Conservation (phyloP, 2,329 filamentous ascomycete genomes). For the Sphaerostilbella broomeana region DNA sequence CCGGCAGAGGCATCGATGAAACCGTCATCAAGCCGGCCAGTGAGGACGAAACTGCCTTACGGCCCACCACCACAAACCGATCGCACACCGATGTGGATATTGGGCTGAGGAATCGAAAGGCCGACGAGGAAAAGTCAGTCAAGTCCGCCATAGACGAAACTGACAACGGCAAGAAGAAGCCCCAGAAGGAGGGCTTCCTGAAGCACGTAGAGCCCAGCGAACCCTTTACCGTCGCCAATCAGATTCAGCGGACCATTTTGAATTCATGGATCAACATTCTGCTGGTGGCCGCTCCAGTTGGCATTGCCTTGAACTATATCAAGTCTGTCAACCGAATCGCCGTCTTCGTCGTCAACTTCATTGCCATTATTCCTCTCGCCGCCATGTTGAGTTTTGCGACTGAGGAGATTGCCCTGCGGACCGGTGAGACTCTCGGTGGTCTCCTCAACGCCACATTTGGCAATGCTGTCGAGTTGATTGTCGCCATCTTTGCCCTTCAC, state of each 20-base stretch:
- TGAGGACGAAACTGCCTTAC: conserved; percentile 17
- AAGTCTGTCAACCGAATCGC: conserved; percentile 47
- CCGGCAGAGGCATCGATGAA: conserved; percentile 17
- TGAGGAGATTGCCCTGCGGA: conserved; percentile 77
- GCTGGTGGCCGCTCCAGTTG: conserved; percentile 69
- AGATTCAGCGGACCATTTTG: conserved; percentile 68
- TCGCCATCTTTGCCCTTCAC: conserved; percentile 74
- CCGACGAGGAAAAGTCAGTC: conserved; percentile 20
- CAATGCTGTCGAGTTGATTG: conserved; percentile 86
- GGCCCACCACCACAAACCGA: conserved; percentile 16
- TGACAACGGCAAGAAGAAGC: conserved; percentile 32
- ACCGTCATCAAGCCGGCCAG: conserved; percentile 16
- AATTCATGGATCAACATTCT: conserved; percentile 84
- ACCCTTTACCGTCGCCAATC: conserved; percentile 55
- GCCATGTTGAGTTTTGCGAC: conserved; percentile 83
- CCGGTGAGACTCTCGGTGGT: conserved; percentile 80
- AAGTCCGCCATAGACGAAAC: conserved; percentile 15
- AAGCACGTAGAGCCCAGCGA: conserved; percentile 43
- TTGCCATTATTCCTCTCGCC: conserved; percentile 86
- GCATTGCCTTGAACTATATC: conserved; percentile 67
- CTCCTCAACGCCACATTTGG: conserved; percentile 88
- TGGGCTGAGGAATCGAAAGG: conserved; percentile 27
- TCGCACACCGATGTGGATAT: conserved; percentile 18
- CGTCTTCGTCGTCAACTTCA: conserved; percentile 85
- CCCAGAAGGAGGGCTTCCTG: conserved; percentile 35